Evolutionary conservation across 495 filamentous ascomycete species (phyloP).

Genomic region (Podospora comata): DNA sequence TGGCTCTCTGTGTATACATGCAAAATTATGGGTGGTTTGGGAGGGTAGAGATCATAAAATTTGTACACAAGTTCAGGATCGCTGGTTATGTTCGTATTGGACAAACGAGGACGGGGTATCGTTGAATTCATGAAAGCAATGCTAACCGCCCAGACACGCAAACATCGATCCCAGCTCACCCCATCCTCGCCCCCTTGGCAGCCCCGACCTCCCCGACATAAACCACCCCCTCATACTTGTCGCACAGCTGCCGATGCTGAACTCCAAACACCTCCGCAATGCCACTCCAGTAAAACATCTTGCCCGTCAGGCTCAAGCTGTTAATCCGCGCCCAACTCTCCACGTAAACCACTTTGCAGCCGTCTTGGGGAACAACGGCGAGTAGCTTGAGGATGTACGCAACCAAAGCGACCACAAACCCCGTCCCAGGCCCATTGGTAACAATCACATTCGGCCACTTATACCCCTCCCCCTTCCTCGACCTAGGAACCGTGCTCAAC

Average conservation of each 20-base stretch:
- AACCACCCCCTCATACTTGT: slow-evolving; percentile 3
- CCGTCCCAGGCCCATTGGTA: slow-evolving; percentile 86
- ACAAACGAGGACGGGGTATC: neutral
- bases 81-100: neutral
- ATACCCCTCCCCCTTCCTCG: slow-evolving; percentile 23
- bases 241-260: slow-evolving; percentile 35
- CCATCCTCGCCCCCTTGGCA: neutral
- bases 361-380: slow-evolving; percentile 37
- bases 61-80: neutral
- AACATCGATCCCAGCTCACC: too few species aligned
- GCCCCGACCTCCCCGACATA: slow-evolving; percentile 17
- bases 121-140: neutral
- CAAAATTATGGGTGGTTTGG: slow-evolving; percentile 5
- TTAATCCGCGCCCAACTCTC: slow-evolving; percentile 88
- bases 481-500: slow-evolving; percentile 31
- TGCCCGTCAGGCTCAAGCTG: slow-evolving; percentile 76
- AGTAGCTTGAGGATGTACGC: slow-evolving; percentile 65
- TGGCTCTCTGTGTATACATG: slow-evolving; percentile 8
- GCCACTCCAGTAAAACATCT: slow-evolving; percentile 51
- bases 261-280: slow-evolving; percentile 46
- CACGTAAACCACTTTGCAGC: slow-evolving; percentile 69
- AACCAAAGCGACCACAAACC: slow-evolving; percentile 71
- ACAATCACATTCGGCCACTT: slow-evolving; percentile 61
- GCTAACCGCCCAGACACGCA: neutral
- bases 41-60: neutral